These are phyloP conservation scores for Chaetothyriales sp. DNA, from an alignment of 2,329 filamentous ascomycete species.

Conservation along the genomic window DNA sequence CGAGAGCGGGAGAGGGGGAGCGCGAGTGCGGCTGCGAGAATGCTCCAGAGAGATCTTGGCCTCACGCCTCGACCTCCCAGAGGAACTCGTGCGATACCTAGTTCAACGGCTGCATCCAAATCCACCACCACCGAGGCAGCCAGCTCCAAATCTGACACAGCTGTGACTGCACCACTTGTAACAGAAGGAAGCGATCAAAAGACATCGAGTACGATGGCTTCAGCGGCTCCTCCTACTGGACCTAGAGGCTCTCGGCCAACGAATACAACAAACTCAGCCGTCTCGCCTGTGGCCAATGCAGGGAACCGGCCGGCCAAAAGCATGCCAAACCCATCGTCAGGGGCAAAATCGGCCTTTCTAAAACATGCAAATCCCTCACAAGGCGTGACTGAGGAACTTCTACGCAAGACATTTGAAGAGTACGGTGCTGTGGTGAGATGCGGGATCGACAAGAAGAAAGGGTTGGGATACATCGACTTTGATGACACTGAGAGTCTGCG, in stretches of 20 bases:
- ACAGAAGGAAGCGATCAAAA: slow-evolving; percentile 11
- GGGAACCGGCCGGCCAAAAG: slow-evolving; percentile 18
- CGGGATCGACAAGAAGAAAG: slow-evolving; percentile 89
- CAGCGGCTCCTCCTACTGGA: slow-evolving; percentile 13
- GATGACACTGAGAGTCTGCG: slow-evolving; percentile 55
- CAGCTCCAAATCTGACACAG: slow-evolving; percentile 2
- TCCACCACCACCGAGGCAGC: slow-evolving; percentile 21
- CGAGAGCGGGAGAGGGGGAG: slow-evolving; percentile 42
- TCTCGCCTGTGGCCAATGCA: slow-evolving; percentile 2
- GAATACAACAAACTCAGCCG: slow-evolving; percentile 5
- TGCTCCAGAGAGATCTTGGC: slow-evolving; percentile 50
- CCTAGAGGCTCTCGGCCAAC: slow-evolving; percentile 13
- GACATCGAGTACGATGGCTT: slow-evolving; percentile 12
- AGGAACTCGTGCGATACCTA: slow-evolving; percentile 15
- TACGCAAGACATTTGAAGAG: slow-evolving; percentile 58
- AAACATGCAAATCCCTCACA: slow-evolving; percentile 81
- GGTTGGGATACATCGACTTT: slow-evolving; percentile 89
- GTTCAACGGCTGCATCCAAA: slow-evolving; percentile 12
- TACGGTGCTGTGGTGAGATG: slow-evolving; percentile 67
- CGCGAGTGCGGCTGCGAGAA: slow-evolving; percentile 40
- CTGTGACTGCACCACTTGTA: slow-evolving; percentile 10
- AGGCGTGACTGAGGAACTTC: slow-evolving; percentile 70
- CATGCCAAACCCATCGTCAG: slow-evolving; percentile 25
- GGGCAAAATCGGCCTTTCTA: slow-evolving; percentile 56
- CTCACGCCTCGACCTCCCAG: slow-evolving; percentile 22